These are phyloP conservation scores for Starmerella kuoi DNA, from an alignment of 805 yeast species.

Conservation along the genomic window DNA sequence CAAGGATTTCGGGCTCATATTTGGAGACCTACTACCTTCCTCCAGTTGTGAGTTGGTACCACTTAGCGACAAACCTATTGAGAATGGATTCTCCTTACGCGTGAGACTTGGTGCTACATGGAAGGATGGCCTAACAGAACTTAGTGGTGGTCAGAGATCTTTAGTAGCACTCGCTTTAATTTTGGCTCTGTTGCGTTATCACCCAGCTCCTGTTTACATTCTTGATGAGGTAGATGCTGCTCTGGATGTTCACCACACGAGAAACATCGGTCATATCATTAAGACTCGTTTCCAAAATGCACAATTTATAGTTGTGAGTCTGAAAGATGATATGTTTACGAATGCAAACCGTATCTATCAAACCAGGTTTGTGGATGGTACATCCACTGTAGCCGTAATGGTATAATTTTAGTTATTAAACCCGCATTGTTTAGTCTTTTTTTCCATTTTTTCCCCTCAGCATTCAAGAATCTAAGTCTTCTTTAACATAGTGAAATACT, in stretches of 20 bases:
- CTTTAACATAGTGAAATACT: too few species aligned
- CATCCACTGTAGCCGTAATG: slow-evolving; percentile 16
- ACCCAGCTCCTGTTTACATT: slow-evolving; percentile 98
- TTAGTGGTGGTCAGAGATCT: slow-evolving; percentile 95
- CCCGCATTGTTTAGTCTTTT: background rate
- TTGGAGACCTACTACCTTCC: slow-evolving; percentile 76
- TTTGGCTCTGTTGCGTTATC: slow-evolving; percentile 80
- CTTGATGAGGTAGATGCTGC: slow-evolving; percentile 98
- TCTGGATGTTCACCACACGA: slow-evolving; percentile 89
- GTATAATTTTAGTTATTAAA: background rate
- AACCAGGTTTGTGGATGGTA: slow-evolving; percentile 92
- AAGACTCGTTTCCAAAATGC: slow-evolving; percentile 91
- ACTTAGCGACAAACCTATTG: slow-evolving; percentile 52
- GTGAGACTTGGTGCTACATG: slow-evolving; percentile 85
- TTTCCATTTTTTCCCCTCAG: too few species aligned
- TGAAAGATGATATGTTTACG: slow-evolving; percentile 96
- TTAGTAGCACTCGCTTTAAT: slow-evolving; percentile 84
- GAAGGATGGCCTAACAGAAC: slow-evolving; percentile 90
- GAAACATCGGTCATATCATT: slow-evolving; percentile 90
- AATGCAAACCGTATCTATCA: slow-evolving; percentile 91
- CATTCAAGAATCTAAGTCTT: too few species aligned
- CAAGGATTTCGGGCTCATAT: slow-evolving; percentile 78
- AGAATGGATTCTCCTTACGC: slow-evolving; percentile 80
- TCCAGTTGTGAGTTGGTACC: slow-evolving; percentile 81
- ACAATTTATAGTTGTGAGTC: slow-evolving; percentile 89